phyloP scores from a whole-genome alignment of 176 grass and related monocot species.

The Triticum monococcum region DNA sequence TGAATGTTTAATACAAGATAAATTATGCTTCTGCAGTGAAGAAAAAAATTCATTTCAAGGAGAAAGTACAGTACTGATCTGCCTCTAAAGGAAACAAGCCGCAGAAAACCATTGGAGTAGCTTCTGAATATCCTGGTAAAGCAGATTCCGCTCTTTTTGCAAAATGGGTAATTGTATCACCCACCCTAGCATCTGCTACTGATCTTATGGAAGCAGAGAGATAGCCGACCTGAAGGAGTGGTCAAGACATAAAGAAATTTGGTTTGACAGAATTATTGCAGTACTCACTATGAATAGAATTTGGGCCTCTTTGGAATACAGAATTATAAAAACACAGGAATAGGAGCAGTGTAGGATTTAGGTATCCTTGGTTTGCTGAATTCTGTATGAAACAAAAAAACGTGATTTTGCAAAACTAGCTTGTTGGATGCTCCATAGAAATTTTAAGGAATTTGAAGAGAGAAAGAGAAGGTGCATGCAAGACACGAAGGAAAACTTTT shows the following conservation, averaged over 20 bases:
- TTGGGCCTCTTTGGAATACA: neutral
- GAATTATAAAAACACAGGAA: neutral
- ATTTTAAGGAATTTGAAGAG: conserved; percentile 5
- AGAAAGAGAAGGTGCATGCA: neutral
- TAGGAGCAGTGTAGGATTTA: neutral
- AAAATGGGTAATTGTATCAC: conserved; percentile 89
- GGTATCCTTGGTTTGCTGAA: neutral
- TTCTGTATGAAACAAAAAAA: neutral
- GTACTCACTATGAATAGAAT: neutral
- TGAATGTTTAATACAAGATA: conserved; percentile 14
- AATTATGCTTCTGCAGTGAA: conserved; percentile 3
- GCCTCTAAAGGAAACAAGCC: conserved; percentile 95
- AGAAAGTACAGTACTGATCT: conserved; percentile 74
- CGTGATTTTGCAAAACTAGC: neutral
- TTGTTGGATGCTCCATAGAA: neutral
- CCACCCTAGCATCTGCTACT: conserved; percentile 91
- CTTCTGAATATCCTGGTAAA: conserved; percentile 90
- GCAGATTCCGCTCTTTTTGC: conserved; percentile 67
- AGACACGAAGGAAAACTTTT: neutral
- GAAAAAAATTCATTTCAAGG: conserved; percentile 16
- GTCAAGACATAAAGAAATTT: conserved; percentile 17
- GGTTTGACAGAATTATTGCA: conserved; percentile 6
- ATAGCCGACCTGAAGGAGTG: conserved; percentile 75
- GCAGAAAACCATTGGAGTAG: conserved; percentile 95
- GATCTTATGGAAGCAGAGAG: conserved; percentile 95